phyloP scores from a whole-genome alignment of 2,329 filamentous ascomycete genomes.

The Ophiocordyceps camponoti-leonardi region DNA sequence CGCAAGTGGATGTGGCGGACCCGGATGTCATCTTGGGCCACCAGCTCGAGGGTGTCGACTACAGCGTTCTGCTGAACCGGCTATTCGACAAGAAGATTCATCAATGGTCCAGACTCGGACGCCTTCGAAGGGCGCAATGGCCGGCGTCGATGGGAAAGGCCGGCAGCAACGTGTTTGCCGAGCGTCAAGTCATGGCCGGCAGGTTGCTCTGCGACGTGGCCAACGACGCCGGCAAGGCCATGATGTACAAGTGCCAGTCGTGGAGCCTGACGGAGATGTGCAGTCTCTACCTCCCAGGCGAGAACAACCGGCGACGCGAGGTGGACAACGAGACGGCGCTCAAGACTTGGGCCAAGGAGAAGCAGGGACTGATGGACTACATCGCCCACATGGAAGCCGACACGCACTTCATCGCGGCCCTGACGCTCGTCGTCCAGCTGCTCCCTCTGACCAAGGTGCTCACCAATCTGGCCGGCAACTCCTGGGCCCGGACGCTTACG shows the following conservation, averaged over 20 bases:
- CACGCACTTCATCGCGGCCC: slow-evolving; percentile 85
- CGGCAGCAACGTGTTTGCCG: slow-evolving; percentile 80
- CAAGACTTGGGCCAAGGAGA: slow-evolving; percentile 63
- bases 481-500: slow-evolving; percentile 89
- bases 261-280: slow-evolving; percentile 99
- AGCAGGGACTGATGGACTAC: slow-evolving; percentile 81
- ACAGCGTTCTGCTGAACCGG: slow-evolving; percentile 74
- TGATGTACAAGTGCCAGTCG: slow-evolving; percentile 93
- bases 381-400: slow-evolving; percentile 88
- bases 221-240: slow-evolving; percentile 92
- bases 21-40: slow-evolving; percentile 91
- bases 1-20: slow-evolving; percentile 72
- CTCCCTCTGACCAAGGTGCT: slow-evolving; percentile 86
- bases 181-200: slow-evolving; percentile 77
- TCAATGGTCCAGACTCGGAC: slow-evolving; percentile 85
- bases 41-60: slow-evolving; percentile 93
- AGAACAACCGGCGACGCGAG: slow-evolving; percentile 59
- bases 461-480: slow-evolving; percentile 93
- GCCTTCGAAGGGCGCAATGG: slow-evolving; percentile 72
- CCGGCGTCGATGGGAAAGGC: slow-evolving; percentile 72
- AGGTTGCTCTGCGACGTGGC: slow-evolving; percentile 83
- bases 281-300: slow-evolving; percentile 63
- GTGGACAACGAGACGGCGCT: slow-evolving; percentile 78
- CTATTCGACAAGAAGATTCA: slow-evolving; percentile 81
- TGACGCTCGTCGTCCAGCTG: slow-evolving; percentile 80